Conservation (phyloP, 2,329 filamentous ascomycete species). For the Tolypocladium endophyticum region DNA sequence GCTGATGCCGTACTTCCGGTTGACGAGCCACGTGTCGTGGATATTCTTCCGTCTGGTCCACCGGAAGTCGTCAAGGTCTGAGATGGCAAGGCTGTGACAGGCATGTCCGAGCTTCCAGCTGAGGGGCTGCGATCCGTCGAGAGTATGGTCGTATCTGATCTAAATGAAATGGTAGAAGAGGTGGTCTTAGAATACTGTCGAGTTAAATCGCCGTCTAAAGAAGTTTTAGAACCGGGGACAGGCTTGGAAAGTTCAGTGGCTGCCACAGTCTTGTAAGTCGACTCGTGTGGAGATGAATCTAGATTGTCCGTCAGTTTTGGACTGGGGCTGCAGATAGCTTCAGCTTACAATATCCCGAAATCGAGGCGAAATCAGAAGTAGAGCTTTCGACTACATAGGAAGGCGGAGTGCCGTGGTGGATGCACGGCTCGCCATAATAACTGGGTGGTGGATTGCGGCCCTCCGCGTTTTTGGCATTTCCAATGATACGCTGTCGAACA, state of each 20-base stretch:
- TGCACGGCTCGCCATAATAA: slow-evolving; percentile 8
- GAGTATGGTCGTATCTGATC: background rate
- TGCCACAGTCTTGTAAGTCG: background rate
- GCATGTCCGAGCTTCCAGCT: background rate
- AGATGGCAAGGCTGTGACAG: background rate
- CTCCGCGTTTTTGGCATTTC: background rate
- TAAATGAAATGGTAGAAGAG: background rate
- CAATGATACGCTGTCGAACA: background rate
- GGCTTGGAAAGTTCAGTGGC: background rate
- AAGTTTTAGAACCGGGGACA: background rate
- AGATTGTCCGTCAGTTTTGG: background rate
- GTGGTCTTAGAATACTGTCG: background rate
- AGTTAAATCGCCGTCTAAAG: background rate
- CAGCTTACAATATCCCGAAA: slow-evolving; percentile 5
- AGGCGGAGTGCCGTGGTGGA: slow-evolving; percentile 8
- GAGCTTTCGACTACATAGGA: slow-evolving; percentile 10
- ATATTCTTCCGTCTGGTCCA: background rate
- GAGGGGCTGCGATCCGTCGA: background rate
- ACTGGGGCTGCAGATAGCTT: background rate
- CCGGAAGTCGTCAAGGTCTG: background rate
- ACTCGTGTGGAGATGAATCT: slow-evolving; percentile 1
- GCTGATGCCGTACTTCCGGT: background rate
- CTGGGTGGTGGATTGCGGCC: slow-evolving; percentile 4
- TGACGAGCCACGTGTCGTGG: background rate
- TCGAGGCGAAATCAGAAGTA: background rate